Evolutionary conservation across 164 flowering plant genomes (phyloP).

Genomic region (Stephania yunnanensis): DNA sequence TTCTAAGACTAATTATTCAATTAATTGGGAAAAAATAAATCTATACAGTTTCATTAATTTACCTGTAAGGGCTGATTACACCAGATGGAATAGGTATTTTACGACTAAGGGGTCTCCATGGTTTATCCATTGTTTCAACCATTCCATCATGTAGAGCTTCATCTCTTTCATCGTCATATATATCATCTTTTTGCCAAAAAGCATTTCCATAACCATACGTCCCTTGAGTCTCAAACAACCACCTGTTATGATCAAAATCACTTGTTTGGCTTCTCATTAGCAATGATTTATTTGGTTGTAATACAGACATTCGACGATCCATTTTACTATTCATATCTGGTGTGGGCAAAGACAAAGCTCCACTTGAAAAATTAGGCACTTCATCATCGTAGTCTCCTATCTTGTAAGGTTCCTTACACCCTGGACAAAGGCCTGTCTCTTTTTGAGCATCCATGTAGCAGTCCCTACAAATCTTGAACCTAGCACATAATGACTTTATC

Average conservation of each 20-base stretch:
- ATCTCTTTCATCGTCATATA: constrained; percentile 21
- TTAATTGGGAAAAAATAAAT: neutral
- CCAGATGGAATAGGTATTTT: constrained; percentile 61
- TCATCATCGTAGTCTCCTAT: constrained; percentile 32
- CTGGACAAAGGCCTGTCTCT: constrained; percentile 46
- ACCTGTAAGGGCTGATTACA: constrained; percentile 78
- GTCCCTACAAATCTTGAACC: constrained; percentile 53
- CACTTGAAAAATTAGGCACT: constrained; percentile 12
- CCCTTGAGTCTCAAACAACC: constrained; percentile 68
- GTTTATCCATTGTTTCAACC: constrained; percentile 35
- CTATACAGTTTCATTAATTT: neutral
- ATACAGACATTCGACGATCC: constrained; percentile 31
- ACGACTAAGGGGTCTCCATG: constrained; percentile 77
- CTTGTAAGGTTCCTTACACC: constrained; percentile 55
- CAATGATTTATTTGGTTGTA: constrained; percentile 42
- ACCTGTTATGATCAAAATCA: constrained; percentile 67
- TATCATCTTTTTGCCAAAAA: constrained; percentile 56
- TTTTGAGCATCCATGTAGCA: constrained; percentile 50
- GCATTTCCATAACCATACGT: constrained; percentile 86
- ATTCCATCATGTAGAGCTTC: constrained; percentile 23
- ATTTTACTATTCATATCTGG: constrained; percentile 39
- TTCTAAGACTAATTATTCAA: neutral
- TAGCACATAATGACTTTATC: neutral
- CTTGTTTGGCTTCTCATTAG: constrained; percentile 51
- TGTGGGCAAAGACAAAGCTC: constrained; percentile 28